Percentiles rank a stretch among this genome's conserved stretches.
Conservation (phyloP, 2,329 filamentous ascomycete species). For the Epichloe elymi region DNA sequence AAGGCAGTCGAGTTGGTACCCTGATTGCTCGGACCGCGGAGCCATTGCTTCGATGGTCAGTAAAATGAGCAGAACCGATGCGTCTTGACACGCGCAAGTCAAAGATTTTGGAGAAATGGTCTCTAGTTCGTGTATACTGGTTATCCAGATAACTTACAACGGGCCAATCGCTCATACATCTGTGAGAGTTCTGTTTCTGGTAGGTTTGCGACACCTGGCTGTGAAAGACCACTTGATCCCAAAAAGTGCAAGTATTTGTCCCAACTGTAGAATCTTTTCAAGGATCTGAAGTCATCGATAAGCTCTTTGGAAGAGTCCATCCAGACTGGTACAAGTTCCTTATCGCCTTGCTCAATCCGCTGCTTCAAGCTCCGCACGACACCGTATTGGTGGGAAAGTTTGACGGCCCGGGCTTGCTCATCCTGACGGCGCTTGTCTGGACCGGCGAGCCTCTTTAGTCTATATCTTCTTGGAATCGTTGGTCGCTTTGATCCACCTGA, state of each 20-base stretch:
- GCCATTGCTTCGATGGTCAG: slow-evolving; percentile 6
- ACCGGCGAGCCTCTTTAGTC: slow-evolving; percentile 32
- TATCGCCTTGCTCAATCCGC: slow-evolving; percentile 27
- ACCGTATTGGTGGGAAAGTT: slow-evolving; percentile 28
- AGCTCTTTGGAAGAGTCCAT: slow-evolving; percentile 46
- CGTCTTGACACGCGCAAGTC: too few relatives aligned
- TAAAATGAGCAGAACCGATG: not conserved
- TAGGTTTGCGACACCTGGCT: slow-evolving; percentile 11
- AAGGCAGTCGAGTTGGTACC: not conserved
- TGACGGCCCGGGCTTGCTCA: slow-evolving; percentile 28
- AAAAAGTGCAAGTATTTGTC: slow-evolving; percentile 50
- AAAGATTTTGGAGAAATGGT: too few relatives aligned
- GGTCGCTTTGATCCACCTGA: not conserved
- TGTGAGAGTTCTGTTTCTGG: slow-evolving; percentile 34
- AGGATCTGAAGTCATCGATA: slow-evolving; percentile 49
- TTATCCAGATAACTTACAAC: slow-evolving; percentile 29
- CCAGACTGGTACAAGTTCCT: slow-evolving; percentile 36
- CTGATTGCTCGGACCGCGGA: slow-evolving; percentile 6
- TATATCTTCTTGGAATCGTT: slow-evolving; percentile 25
- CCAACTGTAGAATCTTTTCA: slow-evolving; percentile 53
- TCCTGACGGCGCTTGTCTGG: slow-evolving; percentile 31
- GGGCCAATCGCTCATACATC: slow-evolving; percentile 42
- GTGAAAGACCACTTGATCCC: slow-evolving; percentile 20
- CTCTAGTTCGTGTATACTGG: not conserved
- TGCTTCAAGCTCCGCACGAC: slow-evolving; percentile 29